These are phyloP conservation scores for Xylaria multiplex DNA, from an alignment of 2,329 filamentous ascomycete genomes.

Conservation along the genomic window DNA sequence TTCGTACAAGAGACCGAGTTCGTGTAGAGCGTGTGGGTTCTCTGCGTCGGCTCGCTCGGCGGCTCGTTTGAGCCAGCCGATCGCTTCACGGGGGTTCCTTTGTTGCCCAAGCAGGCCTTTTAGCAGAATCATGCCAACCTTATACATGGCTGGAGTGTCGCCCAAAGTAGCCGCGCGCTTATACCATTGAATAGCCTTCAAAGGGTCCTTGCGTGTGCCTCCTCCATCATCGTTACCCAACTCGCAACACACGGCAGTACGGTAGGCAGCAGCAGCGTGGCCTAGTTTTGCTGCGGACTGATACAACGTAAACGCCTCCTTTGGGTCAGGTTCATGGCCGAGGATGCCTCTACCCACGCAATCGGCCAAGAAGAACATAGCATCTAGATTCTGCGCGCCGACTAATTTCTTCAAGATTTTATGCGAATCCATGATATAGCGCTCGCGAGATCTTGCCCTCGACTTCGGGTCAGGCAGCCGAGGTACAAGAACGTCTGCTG, in stretches of 20 bases:
- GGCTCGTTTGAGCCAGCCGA: slow-evolving; percentile 92
- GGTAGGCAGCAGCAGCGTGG: slow-evolving; percentile 87
- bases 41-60: slow-evolving; percentile 87
- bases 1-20: slow-evolving; percentile 76
- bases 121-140: slow-evolving; percentile 93
- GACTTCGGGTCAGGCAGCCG: slow-evolving; percentile 74
- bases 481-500: slow-evolving; percentile 77
- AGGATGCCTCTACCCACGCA: slow-evolving; percentile 84
- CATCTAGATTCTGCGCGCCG: slow-evolving; percentile 76
- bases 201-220: slow-evolving; percentile 86
- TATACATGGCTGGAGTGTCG: slow-evolving; percentile 96
- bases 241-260: slow-evolving; percentile 96
- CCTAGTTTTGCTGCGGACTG: slow-evolving; percentile 92
- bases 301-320: slow-evolving; percentile 93
- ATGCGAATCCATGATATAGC: slow-evolving; percentile 84
- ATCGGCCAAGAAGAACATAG: slow-evolving; percentile 94
- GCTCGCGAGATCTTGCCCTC: slow-evolving; percentile 79
- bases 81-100: slow-evolving; percentile 83
- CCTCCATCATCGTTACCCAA: slow-evolving; percentile 94
- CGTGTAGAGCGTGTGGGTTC: slow-evolving; percentile 94
- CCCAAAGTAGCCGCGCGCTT: slow-evolving; percentile 89
- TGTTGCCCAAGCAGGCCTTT: slow-evolving; percentile 93
- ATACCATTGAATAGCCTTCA: slow-evolving; percentile 99
- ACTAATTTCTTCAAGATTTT: slow-evolving; percentile 92
- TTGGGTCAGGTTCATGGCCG: slow-evolving; percentile 82